Evolutionary conservation across 2,329 filamentous ascomycete genomes (phyloP).

Genomic region (Pseudogymnoascus sp.): DNA sequence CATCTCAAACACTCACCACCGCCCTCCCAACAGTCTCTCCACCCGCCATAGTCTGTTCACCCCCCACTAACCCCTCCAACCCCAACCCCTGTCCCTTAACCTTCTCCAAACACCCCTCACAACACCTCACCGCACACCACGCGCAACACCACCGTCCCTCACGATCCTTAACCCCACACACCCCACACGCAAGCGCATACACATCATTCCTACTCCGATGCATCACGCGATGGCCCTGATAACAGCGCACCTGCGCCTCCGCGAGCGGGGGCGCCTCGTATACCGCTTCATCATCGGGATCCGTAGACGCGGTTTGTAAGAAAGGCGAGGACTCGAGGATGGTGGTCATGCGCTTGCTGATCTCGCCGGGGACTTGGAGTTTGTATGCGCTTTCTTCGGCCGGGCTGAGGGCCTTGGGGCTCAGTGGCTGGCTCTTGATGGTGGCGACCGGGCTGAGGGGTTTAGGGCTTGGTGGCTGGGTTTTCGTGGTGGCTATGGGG

Average conservation of each 20-base stretch:
- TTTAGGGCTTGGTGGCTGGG: not conserved
- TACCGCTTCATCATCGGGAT: not conserved
- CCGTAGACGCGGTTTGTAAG: not conserved
- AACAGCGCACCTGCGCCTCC: conserved; percentile 25
- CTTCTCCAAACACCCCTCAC: conserved; percentile 25
- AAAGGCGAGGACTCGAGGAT: not conserved
- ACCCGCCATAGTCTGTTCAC: not conserved
- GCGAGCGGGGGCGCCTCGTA: not conserved
- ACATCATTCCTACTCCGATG: conserved; percentile 22
- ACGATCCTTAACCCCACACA: conserved; percentile 24
- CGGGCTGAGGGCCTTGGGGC: not conserved
- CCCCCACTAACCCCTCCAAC: not conserved
- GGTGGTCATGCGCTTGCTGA: not conserved
- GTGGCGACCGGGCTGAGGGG: not conserved
- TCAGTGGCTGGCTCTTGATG: not conserved
- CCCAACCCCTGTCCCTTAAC: not conserved
- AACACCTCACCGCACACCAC: conserved; percentile 29
- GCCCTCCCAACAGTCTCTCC: not conserved
- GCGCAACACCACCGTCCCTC: conserved; percentile 25
- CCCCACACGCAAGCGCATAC: conserved; percentile 27
- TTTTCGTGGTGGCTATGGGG: not conserved
- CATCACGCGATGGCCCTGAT: conserved; percentile 26
- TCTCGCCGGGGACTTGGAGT: not conserved
- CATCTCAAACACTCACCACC: not conserved
- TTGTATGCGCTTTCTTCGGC: not conserved